phyloP scores from a whole-genome alignment of 2,329 filamentous ascomycete genomes.

The Drechslera avenae region DNA sequence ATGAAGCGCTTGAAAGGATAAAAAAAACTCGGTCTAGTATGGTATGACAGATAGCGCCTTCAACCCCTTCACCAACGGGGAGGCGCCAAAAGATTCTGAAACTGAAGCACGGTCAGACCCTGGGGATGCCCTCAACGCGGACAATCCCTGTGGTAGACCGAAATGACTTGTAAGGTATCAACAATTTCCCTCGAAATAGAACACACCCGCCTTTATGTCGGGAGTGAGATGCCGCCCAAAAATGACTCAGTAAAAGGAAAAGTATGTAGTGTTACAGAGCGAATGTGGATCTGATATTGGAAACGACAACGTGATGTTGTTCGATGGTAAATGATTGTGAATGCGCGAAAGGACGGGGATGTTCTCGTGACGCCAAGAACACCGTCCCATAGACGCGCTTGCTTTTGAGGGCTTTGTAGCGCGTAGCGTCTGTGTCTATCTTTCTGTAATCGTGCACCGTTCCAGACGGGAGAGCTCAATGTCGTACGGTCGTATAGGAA shows the following conservation, averaged over 20 bases:
- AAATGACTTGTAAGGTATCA: constrained; percentile 10
- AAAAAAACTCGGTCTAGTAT: constrained; percentile 37
- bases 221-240: constrained; percentile 32
- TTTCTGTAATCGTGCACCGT: constrained; percentile 42
- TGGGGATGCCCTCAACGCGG: constrained; percentile 8
- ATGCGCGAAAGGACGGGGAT: constrained; percentile 22
- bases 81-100: constrained; percentile 21
- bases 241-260: constrained; percentile 31
- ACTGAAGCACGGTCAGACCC: constrained; percentile 20
- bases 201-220: constrained; percentile 20
- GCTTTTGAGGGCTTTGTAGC: constrained; percentile 30
- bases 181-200: constrained; percentile 23
- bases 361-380: constrained; percentile 36
- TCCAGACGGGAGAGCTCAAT: constrained; percentile 46
- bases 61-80: constrained; percentile 20
- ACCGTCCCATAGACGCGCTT: constrained; percentile 35
- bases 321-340: constrained; percentile 33
- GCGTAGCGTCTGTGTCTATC: constrained; percentile 26
- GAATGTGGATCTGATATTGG: constrained; percentile 28
- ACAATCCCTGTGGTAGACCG: constrained; percentile 8
- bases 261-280: constrained; percentile 28
- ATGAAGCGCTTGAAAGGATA: constrained; percentile 32
- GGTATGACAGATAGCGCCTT: constrained; percentile 34
- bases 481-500: constrained; percentile 43
- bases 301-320: constrained; percentile 25